Evolutionary conservation across 2,329 filamentous ascomycete species (phyloP).

Genomic region (Lomentospora prolificans): DNA sequence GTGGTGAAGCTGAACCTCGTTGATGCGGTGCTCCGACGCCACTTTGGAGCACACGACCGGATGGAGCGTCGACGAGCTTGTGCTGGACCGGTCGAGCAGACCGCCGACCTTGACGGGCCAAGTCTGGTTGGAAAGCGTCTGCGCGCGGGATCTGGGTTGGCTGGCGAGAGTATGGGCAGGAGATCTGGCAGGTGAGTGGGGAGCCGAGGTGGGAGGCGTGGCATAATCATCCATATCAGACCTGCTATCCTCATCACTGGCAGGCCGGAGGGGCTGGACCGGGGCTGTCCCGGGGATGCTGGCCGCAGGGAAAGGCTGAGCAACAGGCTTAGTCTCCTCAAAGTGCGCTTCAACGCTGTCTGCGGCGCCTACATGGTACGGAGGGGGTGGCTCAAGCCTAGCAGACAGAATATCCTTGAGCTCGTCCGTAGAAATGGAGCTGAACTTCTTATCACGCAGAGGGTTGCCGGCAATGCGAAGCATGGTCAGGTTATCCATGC

Average conservation of each 20-base stretch:
- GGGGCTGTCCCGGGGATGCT: neutral
- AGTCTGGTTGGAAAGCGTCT: conserved; percentile 33
- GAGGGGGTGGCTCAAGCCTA: conserved; percentile 50
- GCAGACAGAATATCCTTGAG: conserved; percentile 64
- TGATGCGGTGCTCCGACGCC: conserved; percentile 40
- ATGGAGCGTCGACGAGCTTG: conserved; percentile 50
- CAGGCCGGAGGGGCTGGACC: neutral
- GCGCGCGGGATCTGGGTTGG: conserved; percentile 32
- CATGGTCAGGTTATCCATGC: conserved; percentile 68
- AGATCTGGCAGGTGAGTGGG: conserved; percentile 37
- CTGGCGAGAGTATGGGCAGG: conserved; percentile 37
- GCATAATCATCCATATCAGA: conserved; percentile 44
- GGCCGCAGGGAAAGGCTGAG: conserved; percentile 8
- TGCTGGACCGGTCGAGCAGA: conserved; percentile 60
- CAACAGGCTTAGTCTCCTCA: neutral
- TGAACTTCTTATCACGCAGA: conserved; percentile 75
- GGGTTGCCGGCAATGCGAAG: conserved; percentile 84
- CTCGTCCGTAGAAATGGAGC: conserved; percentile 69
- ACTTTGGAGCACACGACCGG: conserved; percentile 46
- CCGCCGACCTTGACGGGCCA: conserved; percentile 51
- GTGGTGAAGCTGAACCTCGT: conserved; percentile 60
- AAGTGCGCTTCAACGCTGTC: conserved; percentile 11
- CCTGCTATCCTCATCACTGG: conserved; percentile 28
- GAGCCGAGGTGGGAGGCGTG: conserved; percentile 46
- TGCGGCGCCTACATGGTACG: conserved; percentile 17